Evolutionary conservation across 768 basidiomycete species (phyloP), one percentile per base, ranked within the genome.

Genomic region (Russula olivacea): DNA sequence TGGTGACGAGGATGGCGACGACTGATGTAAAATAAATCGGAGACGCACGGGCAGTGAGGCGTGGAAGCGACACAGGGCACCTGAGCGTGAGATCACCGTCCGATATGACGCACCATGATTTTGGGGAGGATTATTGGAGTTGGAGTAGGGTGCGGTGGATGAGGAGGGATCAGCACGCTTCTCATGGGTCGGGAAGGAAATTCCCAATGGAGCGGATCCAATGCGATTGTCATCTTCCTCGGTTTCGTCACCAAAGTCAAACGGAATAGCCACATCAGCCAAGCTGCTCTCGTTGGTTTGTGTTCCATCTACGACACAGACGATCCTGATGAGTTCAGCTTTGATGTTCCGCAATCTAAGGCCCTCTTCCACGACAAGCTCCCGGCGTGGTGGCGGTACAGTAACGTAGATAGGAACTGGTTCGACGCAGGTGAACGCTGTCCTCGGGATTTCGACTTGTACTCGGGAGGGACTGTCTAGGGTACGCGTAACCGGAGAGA

Each of bases 31-130:
- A 32, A 95, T 77, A 63, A 98, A 89, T 4, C 93, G 84, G 43
- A 92, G 79, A 66, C 81, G 88, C 63, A 94, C 82, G 4, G 88
- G 80, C 15, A 81, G 82, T 50, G 83, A 80, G 0, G 86, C 83
- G 68, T 97, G 93, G 71, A 97, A 93, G 51, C 93, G 86, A 72
- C 93, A 93, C 21, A 92, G 88, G 48, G 93, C 94, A 51, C 96
- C 96, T 15, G 94, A 93, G 8, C 88, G 83, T 14, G 92, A 86
- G 30, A 98, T 77, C 55, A 87, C 78, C 3, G 80, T 78, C 43
- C 78, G 76, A 67, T 81, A 68, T 15, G 58, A 40, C 11, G 53
- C 34, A 10, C 56, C 34, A 36, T 40, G 34, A 40, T 43, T 28
- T 12, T 80, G 47, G 78, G 74, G 19, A 79, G 74, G 23, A 53